Base-by-base conservation (phyloP, 331 rosid genomes). In the Rosa hybrid region DNA sequence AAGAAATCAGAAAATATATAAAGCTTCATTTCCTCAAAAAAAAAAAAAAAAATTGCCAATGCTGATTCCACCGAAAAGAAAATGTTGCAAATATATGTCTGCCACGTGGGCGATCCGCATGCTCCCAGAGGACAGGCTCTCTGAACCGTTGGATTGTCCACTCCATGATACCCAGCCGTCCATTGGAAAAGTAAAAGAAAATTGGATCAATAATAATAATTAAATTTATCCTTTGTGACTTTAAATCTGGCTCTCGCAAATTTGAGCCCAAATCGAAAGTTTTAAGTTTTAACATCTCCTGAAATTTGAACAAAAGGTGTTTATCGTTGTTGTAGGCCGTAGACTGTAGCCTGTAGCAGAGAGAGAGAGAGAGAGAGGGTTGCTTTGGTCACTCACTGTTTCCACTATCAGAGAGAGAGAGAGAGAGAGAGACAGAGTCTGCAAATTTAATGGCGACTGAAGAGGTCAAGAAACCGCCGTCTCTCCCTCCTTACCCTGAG, bases 401-500 rank as follows among this genome's bases (percentile, higher is more conserved):
- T 42, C 45, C 45, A 7, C 45, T 42, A 42, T 42, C 45, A 42
- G 1, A 42, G 8, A 34, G 4, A 34, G 4, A 34, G 39, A 3
- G 13, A 10, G 50, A 46, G 50, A 13, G 20, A 34, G 39, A 5
- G 1, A 42, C 5, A 1, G 21, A 65, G 60, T 54, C 78, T 76
- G 76, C 86, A 48, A 12, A 77, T 84, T 80, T 68, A 86, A 92
- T 94, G 98, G 97, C 97, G 74, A 56, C 91, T 20, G 90, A 65
- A 86, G 88, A 83, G 68, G 80, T 86, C 75, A 86, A 83, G 50
- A 88, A 88, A 38, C 86, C 87, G 51, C 83, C 80, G 14, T 83
- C 96, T 20, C 89, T 91, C 38, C 97, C 92, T 77, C 87, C 96
- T 27, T 94, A 94, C 83, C 90, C 94, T 17, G 72, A 89, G 92